Evolutionary conservation across 129 eudicot genomes (phyloP).

Genomic region (Flaveria brownii): DNA sequence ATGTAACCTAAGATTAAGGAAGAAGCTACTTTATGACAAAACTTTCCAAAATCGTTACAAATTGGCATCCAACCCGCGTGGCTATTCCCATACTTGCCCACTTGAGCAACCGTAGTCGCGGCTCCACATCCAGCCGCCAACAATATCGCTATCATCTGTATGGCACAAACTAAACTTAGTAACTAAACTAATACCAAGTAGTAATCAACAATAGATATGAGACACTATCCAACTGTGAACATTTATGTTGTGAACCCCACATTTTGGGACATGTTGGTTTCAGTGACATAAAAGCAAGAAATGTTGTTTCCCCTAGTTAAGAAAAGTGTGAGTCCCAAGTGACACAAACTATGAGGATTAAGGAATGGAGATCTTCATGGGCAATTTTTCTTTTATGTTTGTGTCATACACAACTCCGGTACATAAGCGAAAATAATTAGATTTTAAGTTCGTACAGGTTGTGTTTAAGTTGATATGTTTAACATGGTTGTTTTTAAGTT

Average conservation of each 20-base stretch:
- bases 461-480: no score
- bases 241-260: conserved; percentile 18
- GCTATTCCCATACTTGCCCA: conserved; percentile 55
- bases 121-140: conserved; percentile 49
- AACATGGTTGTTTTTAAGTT: no score
- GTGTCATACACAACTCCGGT: no score
- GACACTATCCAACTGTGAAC: background rate
- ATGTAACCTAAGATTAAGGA: conserved; percentile 39
- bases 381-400: no score
- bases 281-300: background rate
- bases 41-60: conserved; percentile 44
- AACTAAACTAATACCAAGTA: background rate
- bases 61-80: conserved; percentile 57
- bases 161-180: background rate
- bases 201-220: conserved; percentile 5
- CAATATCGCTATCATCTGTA: conserved; percentile 41
- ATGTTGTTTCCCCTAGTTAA: conserved; percentile 11
- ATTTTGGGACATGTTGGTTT: background rate
- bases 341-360: background rate
- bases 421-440: no score
- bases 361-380: background rate
- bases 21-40: conserved; percentile 39
- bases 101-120: conserved; percentile 50
- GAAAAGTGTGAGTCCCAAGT: background rate
- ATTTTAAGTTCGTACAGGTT: no score